Evolutionary conservation across 2,329 filamentous ascomycete genomes (phyloP).

Genomic region (Plectosphaerella plurivora): DNA sequence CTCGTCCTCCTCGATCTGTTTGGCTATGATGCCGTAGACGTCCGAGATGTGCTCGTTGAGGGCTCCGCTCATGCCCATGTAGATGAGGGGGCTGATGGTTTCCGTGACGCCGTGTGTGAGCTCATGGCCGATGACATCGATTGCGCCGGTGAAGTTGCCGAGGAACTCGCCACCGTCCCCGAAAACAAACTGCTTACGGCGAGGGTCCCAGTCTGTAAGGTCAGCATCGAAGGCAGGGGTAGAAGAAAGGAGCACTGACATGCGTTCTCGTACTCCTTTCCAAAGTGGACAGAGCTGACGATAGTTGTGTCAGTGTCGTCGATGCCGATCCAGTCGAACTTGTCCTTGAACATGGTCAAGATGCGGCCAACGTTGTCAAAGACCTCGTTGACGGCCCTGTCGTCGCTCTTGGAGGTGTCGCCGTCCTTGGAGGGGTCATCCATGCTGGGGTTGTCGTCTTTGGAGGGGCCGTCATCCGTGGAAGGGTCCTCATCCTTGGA

Average conservation of each 20-base stretch:
- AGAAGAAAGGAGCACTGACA: slow-evolving; percentile 25
- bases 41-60: slow-evolving; percentile 55
- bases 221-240: neutral
- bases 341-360: slow-evolving; percentile 42
- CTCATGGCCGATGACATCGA: slow-evolving; percentile 56
- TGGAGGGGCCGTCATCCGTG: no score
- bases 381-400: slow-evolving; percentile 36
- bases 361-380: slow-evolving; percentile 46
- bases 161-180: slow-evolving; percentile 50
- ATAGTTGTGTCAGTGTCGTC: slow-evolving; percentile 46
- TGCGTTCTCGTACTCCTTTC: slow-evolving; percentile 44
- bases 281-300: slow-evolving; percentile 49
- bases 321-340: slow-evolving; percentile 46
- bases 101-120: slow-evolving; percentile 52
- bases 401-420: neutral
- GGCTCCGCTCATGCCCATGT: slow-evolving; percentile 47
- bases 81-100: slow-evolving; percentile 43
- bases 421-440: slow-evolving; percentile 33
- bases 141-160: slow-evolving; percentile 43
- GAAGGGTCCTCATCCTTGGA: no score
- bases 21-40: slow-evolving; percentile 53
- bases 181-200: slow-evolving; percentile 48
- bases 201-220: slow-evolving; percentile 41
- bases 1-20: slow-evolving; percentile 45
- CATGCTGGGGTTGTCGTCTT: no score